Conservation (phyloP, 805 yeast species). For the Candida easanensis region DNA sequence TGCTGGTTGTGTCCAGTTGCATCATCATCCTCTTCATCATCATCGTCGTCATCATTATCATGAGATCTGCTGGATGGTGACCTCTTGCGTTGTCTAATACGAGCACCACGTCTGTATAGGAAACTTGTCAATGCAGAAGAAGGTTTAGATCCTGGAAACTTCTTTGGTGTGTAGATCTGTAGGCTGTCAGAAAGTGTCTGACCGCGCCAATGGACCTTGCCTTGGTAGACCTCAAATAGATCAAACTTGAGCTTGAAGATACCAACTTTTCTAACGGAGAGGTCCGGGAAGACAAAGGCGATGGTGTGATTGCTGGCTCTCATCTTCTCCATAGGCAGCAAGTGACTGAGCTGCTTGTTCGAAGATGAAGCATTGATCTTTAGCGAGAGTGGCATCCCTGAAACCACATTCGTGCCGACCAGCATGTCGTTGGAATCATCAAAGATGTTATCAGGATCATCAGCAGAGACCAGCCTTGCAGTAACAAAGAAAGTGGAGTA, state of each 20-base stretch:
- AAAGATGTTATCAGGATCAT: background rate
- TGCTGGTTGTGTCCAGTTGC: background rate
- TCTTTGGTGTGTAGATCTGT: constrained; percentile 31
- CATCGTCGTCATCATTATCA: constrained; percentile 3
- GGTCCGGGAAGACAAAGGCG: constrained; percentile 31
- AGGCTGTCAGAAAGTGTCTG: constrained; percentile 21
- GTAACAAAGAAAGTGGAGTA: constrained; percentile 28
- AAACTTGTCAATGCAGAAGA: constrained; percentile 30
- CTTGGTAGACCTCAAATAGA: constrained; percentile 27
- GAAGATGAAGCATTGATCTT: constrained; percentile 14
- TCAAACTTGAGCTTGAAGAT: constrained; percentile 26
- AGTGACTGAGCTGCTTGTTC: constrained; percentile 8
- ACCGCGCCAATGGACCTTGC: constrained; percentile 22
- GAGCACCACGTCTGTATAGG: constrained; percentile 30
- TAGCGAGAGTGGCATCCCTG: constrained; percentile 26
- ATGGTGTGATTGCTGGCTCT: constrained; percentile 24
- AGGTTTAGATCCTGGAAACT: constrained; percentile 31
- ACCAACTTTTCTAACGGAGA: constrained; percentile 29
- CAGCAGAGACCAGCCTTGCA: constrained; percentile 13
- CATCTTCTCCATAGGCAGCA: constrained; percentile 17
- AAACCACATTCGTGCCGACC: constrained; percentile 24
- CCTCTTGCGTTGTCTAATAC: constrained; percentile 31
- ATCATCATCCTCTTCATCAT: background rate
- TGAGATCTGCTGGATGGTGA: background rate
- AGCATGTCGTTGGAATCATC: constrained; percentile 19